A percentile compares a stretch with the other conserved stretches of the same genome.
phyloP scores from a whole-genome alignment of 192 early-diverging fungal species.

The Coemansia brasiliensis region DNA sequence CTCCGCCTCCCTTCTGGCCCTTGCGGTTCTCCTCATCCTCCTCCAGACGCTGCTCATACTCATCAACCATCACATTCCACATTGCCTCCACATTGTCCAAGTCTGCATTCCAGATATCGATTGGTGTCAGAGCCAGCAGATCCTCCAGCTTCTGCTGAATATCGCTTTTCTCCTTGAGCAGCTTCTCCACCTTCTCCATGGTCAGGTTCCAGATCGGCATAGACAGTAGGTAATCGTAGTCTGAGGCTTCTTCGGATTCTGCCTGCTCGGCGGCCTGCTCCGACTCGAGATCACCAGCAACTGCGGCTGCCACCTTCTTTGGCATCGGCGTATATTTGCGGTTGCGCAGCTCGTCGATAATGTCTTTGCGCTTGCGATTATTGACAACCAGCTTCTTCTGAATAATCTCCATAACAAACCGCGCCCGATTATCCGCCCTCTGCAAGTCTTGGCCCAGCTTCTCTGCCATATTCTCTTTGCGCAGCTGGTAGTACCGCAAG shows the following conservation, averaged over 20 bases:
- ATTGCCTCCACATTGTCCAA: conserved; percentile 78
- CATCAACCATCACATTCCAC: conserved; percentile 68
- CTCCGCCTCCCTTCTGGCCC: conserved; percentile 22
- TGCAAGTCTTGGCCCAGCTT: conserved; percentile 66
- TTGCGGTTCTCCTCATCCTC: conserved; percentile 47
- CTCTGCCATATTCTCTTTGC: conserved; percentile 76
- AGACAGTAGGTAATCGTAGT: conserved; percentile 84
- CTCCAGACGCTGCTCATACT: conserved; percentile 36
- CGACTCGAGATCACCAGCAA: conserved; percentile 54
- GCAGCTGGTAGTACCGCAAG: conserved; percentile 78
- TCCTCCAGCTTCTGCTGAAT: conserved; percentile 70
- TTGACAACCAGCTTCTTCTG: conserved; percentile 75
- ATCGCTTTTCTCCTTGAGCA: conserved; percentile 65
- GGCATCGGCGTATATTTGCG: conserved; percentile 68
- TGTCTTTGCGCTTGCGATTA: conserved; percentile 80
- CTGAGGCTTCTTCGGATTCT: conserved; percentile 23
- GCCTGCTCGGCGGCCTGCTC: conserved; percentile 36
- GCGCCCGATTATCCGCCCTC: conserved; percentile 77
- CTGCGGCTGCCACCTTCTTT: conserved; percentile 47
- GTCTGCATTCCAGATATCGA: conserved; percentile 83
- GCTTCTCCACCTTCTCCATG: conserved; percentile 77
- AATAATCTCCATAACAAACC: conserved; percentile 91
- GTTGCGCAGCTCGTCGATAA: conserved; percentile 70
- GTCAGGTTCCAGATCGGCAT: conserved; percentile 94
- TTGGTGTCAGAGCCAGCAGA: conserved; percentile 63